These are phyloP conservation scores for Aspergillus puulaauensis DNA, from an alignment of 2,329 filamentous ascomycete species.

Conservation along the genomic window DNA sequence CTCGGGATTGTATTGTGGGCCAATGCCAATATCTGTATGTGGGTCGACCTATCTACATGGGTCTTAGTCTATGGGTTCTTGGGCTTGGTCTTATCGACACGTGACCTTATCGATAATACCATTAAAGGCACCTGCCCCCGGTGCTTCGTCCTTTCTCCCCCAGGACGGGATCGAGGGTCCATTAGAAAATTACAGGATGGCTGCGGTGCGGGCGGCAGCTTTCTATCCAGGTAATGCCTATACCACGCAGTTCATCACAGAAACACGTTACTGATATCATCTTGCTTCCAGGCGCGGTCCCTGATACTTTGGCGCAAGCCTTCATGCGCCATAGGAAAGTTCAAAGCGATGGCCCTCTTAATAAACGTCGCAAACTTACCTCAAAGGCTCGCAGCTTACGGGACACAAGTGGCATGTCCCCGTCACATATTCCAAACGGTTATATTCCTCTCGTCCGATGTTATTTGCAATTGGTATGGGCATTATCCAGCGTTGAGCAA, in stretches of 20 bases:
- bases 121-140: conserved; percentile 3
- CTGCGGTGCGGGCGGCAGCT: conserved; percentile 12
- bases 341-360: conserved; percentile 20
- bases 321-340: conserved; percentile 18
- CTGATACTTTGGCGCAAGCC: conserved; percentile 23
- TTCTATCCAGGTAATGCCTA: conserved; percentile 13
- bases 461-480: conserved; percentile 30
- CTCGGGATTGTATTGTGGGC: not conserved
- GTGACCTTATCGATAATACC: conserved; percentile 17
- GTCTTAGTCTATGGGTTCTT: not conserved
- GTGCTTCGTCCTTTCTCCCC: not conserved
- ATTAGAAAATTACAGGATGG: conserved; percentile 16
- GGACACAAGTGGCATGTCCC: conserved; percentile 16
- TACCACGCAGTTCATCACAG: not conserved
- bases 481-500: not conserved
- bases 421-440: conserved; percentile 21
- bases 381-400: conserved; percentile 19
- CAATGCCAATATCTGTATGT: not conserved
- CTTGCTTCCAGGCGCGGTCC: conserved; percentile 20
- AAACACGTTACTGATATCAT: conserved; percentile 1
- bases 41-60: not conserved
- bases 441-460: conserved; percentile 36
- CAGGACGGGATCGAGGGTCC: conserved; percentile 1
- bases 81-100: conserved; percentile 16
- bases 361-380: conserved; percentile 35